Percentiles rank a stretch among this genome's conserved stretches.
phyloP scores from a whole-genome alignment of 208 protist species.

The Naegleria lovaniensis region DNA sequence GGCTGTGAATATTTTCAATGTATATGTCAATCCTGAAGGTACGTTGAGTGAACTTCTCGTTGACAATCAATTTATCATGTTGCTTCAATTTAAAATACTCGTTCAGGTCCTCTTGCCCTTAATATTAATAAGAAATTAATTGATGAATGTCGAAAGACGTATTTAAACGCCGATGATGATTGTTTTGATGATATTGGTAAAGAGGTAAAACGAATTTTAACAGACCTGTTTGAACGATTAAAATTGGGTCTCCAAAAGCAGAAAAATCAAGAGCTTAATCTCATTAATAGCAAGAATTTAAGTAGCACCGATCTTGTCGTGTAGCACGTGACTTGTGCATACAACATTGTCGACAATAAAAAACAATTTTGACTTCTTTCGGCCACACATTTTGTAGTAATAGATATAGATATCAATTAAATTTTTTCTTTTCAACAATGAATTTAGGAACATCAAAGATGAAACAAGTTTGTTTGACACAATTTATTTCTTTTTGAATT shows the following conservation, averaged over 20 bases:
- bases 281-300: neutral
- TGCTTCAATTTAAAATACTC: too few species aligned
- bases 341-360: too few species aligned
- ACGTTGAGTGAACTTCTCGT: too few species aligned
- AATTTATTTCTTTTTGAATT: neutral
- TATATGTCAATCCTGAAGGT: neutral
- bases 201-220: neutral
- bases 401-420: too few species aligned
- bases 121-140: slow-evolving; percentile 1
- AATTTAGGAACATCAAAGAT: too few species aligned
- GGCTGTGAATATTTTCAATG: neutral
- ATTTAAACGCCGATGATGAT: neutral
- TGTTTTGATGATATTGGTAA: neutral
- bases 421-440: too few species aligned
- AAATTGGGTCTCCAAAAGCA: neutral
- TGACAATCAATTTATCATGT: too few species aligned
- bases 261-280: neutral
- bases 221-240: neutral
- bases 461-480: too few species aligned
- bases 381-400: too few species aligned
- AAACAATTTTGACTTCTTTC: too few species aligned
- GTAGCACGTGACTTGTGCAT: too few species aligned
- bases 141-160: neutral
- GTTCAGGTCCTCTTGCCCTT: neutral
- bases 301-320: too few species aligned